phyloP scores from a whole-genome alignment of 768 basidiomycete genomes.

The Multifurca ochricompacta region DNA sequence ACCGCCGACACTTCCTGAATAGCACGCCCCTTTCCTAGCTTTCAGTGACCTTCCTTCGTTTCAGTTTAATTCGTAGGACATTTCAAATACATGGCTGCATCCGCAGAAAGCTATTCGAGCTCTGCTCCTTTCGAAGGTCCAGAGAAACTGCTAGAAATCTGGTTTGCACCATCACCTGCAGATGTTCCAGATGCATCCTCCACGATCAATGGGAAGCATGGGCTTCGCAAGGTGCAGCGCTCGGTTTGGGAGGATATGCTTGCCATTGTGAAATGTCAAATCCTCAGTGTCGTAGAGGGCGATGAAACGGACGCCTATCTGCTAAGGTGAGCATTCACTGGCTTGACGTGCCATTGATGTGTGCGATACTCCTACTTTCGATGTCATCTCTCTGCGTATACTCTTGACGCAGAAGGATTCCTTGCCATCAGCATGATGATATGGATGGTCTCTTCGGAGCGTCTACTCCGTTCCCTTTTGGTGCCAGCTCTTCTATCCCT shows the following conservation, averaged over 20 bases:
- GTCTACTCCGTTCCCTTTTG: conserved; percentile 8
- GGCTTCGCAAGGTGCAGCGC: conserved; percentile 69
- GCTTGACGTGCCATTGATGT: not conserved
- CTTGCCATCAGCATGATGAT: not conserved
- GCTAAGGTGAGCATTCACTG: conserved; percentile 57
- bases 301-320: conserved; percentile 93
- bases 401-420: not conserved
- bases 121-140: conserved; percentile 78
- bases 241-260: conserved; percentile 95
- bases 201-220: conserved; percentile 41
- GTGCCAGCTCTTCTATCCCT: not conserved
- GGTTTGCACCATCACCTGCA: conserved; percentile 81
- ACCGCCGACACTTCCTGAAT: not conserved
- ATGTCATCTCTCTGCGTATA: not conserved
- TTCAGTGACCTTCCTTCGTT: not conserved
- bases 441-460: not conserved
- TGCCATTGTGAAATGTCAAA: conserved; percentile 92
- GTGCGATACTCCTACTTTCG: not conserved
- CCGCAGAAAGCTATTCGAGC: not conserved
- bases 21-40: not conserved
- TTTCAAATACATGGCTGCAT: conserved; percentile 6
- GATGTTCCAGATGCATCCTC: conserved; percentile 42
- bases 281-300: conserved; percentile 84
- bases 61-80: not conserved
- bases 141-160: conserved; percentile 93